These are phyloP conservation scores for Calocybe gambosa DNA, from an alignment of 1,284 basidiomycete species.

Conservation along the genomic window DNA sequence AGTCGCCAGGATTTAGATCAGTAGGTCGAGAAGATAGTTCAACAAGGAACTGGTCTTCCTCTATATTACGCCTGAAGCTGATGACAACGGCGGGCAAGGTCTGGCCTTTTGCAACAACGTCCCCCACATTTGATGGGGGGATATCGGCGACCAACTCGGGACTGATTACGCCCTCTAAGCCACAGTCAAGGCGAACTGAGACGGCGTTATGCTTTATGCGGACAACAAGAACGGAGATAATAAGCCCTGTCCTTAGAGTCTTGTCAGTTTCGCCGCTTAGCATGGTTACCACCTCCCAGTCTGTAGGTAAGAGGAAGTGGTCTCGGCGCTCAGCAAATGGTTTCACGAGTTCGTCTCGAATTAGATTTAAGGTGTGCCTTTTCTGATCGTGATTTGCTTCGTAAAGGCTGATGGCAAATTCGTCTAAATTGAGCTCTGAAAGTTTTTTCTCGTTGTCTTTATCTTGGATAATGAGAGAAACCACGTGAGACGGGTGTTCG, in stretches of 20 bases:
- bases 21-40: conserved; percentile 71
- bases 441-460: conserved; percentile 78
- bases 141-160: conserved; percentile 59
- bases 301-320: conserved; percentile 59
- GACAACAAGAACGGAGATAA: conserved; percentile 78
- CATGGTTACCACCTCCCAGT: conserved; percentile 91
- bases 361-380: conserved; percentile 82
- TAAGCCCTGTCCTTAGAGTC: conserved; percentile 75
- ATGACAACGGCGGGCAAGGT: conserved; percentile 81
- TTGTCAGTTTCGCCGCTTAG: conserved; percentile 87
- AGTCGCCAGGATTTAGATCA: conserved; percentile 68
- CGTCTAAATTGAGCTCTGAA: conserved; percentile 89
- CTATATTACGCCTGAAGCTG: conserved; percentile 60
- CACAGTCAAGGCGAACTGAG: conserved; percentile 80
- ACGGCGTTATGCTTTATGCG: conserved; percentile 51
- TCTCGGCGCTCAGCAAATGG: conserved; percentile 81
- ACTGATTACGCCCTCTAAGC: conserved; percentile 82
- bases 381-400: conserved; percentile 82
- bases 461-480: conserved; percentile 82
- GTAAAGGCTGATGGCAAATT: conserved; percentile 92
- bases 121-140: conserved; percentile 34
- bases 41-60: conserved; percentile 62
- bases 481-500: conserved; percentile 85
- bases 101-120: conserved; percentile 66
- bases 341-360: conserved; percentile 82